Percentiles rank a stretch among this genome's conserved stretches.
Evolutionary conservation across 1,284 basidiomycete genomes (phyloP).

Genomic region (Marasmius fiardii): DNA sequence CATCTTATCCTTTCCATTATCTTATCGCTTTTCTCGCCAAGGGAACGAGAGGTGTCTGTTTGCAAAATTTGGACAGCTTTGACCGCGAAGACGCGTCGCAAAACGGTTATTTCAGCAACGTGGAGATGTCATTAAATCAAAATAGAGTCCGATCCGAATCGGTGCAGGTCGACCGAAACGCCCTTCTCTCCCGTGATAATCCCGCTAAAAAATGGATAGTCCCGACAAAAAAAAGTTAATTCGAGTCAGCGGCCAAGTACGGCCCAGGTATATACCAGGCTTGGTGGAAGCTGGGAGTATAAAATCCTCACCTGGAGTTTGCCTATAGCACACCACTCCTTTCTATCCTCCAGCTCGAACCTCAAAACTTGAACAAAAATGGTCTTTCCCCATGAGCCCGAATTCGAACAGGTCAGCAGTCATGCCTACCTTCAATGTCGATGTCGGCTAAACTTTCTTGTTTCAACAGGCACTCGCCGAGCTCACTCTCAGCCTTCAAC

Average conservation of each 20-base stretch:
- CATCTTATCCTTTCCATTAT: not conserved
- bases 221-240: too few relatives aligned
- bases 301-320: not conserved
- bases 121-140: not conserved
- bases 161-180: not conserved
- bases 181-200: not conserved
- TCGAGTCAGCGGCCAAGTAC: too few relatives aligned
- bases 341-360: not conserved
- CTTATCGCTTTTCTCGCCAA: not conserved
- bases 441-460: not conserved
- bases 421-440: not conserved
- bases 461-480: conserved; percentile 55
- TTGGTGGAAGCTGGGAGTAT: too few relatives aligned
- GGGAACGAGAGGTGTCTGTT: not conserved
- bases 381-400: conserved; percentile 28
- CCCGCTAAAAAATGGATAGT: too few relatives aligned
- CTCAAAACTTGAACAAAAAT: conserved; percentile 9
- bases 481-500: conserved; percentile 61
- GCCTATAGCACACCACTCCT: not conserved
- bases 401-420: conserved; percentile 28
- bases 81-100: not conserved
- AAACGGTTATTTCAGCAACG: not conserved
- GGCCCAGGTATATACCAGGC: too few relatives aligned
- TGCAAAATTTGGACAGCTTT: not conserved
- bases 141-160: not conserved